These are phyloP conservation scores for Auricularia sp. DNA, from an alignment of 768 basidiomycete genomes.

Conservation along the genomic window DNA sequence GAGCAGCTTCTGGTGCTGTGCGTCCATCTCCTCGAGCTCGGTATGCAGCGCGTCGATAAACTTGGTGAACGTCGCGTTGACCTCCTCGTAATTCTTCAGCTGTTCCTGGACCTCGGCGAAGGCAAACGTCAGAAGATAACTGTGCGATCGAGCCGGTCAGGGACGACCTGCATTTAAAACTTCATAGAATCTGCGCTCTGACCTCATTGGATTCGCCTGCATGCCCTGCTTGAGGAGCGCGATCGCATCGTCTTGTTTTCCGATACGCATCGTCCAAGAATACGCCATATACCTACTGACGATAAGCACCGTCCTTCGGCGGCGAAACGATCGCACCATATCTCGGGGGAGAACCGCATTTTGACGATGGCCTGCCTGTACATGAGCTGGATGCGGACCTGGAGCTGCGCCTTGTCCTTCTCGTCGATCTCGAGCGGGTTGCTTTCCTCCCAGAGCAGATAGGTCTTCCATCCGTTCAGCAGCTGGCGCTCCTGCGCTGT, in stretches of 20 bases:
- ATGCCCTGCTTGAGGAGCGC: constrained; percentile 76
- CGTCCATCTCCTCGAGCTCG: constrained; percentile 55
- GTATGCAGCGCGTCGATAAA: constrained; percentile 57
- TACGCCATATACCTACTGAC: constrained; percentile 78
- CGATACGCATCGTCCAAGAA: constrained; percentile 64
- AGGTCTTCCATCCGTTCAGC: constrained; percentile 82
- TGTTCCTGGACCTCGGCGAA: constrained; percentile 65
- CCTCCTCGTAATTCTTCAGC: constrained; percentile 54
- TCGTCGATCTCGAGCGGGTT: constrained; percentile 92
- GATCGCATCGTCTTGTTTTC: constrained; percentile 73
- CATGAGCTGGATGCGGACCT: constrained; percentile 65
- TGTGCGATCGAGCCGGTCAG: constrained; percentile 19
- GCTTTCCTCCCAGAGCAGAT: constrained; percentile 90
- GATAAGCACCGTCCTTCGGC: not conserved
- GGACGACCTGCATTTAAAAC: not conserved
- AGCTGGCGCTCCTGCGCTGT: constrained; percentile 59
- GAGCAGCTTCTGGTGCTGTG: constrained; percentile 15
- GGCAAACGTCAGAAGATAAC: constrained; percentile 86
- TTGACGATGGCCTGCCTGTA: constrained; percentile 84
- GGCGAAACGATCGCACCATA: constrained; percentile 51
- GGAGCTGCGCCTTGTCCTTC: constrained; percentile 57
- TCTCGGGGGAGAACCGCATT: constrained; percentile 91
- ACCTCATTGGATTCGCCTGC: constrained; percentile 81
- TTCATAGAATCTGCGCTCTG: constrained; percentile 8
- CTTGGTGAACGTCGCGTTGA: constrained; percentile 61